phyloP scores from a whole-genome alignment of 176 grass and related monocot genomes.

The Ananas comosus region DNA sequence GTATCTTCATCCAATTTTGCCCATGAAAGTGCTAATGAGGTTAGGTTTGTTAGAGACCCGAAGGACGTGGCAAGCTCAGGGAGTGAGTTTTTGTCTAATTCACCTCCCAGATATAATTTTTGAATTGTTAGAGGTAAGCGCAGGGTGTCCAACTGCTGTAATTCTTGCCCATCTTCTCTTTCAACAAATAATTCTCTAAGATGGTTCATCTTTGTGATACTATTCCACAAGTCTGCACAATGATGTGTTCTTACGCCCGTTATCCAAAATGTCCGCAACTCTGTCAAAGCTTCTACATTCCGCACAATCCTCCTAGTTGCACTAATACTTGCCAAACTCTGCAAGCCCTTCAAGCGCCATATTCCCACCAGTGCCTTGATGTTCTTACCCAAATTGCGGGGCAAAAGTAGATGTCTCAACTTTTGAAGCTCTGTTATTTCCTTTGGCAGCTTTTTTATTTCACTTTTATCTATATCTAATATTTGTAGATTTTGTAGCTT shows the following conservation, averaged over 20 bases:
- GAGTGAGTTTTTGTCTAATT: not conserved
- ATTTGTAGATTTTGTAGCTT: conserved; percentile 3
- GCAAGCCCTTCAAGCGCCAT: not conserved
- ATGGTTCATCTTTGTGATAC: too few relatives aligned
- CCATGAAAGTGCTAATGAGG: too few relatives aligned
- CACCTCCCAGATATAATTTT: not conserved
- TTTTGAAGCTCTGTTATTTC: conserved; percentile 3
- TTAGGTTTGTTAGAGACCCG: too few relatives aligned
- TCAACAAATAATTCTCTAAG: too few relatives aligned
- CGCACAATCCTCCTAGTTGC: too few relatives aligned
- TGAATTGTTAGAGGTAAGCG: not conserved
- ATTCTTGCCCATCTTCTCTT: not conserved
- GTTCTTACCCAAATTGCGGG: too few relatives aligned
- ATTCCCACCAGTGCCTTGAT: not conserved
- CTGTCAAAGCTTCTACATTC: too few relatives aligned
- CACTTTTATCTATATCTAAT: not conserved
- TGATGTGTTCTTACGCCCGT: too few relatives aligned
- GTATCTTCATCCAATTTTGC: too few relatives aligned
- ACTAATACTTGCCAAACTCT: not conserved
- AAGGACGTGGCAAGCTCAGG: too few relatives aligned
- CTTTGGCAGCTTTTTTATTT: not conserved
- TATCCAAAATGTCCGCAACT: too few relatives aligned
- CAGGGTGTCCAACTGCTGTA: not conserved
- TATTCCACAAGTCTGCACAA: too few relatives aligned
- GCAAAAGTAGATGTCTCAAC: not conserved